phyloP scores from a whole-genome alignment of 495 filamentous ascomycete genomes.

The Pseudoneurospora amorphoporcata region DNA sequence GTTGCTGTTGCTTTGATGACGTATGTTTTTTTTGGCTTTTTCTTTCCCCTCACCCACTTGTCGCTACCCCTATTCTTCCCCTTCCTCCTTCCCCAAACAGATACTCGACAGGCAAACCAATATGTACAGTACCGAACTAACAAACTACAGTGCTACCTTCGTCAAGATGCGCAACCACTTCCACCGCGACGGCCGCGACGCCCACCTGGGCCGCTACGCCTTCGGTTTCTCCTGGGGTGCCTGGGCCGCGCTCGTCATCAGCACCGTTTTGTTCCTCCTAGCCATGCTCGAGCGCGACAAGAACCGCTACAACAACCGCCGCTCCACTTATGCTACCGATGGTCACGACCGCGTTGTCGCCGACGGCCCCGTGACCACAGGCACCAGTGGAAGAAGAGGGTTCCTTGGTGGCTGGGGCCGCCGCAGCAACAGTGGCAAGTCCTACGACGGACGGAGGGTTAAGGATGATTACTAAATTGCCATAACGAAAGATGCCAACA shows the following conservation, averaged over 20 bases:
- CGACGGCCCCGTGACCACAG: background rate
- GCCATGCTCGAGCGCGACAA: conserved; percentile 22
- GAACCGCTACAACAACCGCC: background rate
- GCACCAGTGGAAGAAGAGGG: background rate
- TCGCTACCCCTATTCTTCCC: background rate
- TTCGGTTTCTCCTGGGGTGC: conserved; percentile 85
- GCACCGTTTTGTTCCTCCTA: conserved; percentile 60
- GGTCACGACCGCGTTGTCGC: background rate
- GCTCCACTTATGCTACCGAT: background rate
- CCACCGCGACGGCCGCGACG: conserved; percentile 40
- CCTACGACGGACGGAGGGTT: conserved; percentile 45
- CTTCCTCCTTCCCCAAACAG: background rate
- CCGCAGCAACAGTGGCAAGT: conserved; percentile 26
- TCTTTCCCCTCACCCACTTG: background rate
- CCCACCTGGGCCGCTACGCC: conserved; percentile 58
- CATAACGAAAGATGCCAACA: background rate
- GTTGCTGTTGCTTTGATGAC: conserved; percentile 44
- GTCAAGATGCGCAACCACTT: conserved; percentile 70
- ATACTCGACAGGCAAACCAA: background rate
- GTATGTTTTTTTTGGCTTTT: conserved; percentile 22
- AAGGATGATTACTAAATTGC: conserved; percentile 49
- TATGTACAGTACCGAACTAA: background rate
- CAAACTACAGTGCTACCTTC: conserved; percentile 42
- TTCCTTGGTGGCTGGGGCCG: conserved; percentile 12
- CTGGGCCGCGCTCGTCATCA: conserved; percentile 56